Evolutionary conservation across 805 yeast genomes (phyloP).

Genomic region (Starmerella tilneyi): DNA sequence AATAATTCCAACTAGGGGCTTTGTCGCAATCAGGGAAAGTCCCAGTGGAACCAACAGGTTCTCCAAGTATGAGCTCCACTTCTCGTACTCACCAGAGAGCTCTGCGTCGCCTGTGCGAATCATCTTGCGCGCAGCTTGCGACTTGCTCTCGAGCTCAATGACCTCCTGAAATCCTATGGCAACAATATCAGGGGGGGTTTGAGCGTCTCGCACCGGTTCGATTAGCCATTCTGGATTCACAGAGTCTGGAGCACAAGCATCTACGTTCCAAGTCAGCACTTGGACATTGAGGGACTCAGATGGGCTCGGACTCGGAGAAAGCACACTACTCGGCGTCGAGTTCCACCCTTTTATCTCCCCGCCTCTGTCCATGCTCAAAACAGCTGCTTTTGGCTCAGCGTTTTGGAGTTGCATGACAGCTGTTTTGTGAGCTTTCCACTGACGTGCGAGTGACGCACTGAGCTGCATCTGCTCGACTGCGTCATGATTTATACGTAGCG

Average conservation of each 20-base stretch:
- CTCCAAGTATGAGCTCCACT: constrained; percentile 31
- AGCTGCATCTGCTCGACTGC: constrained; percentile 6
- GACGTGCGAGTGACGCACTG: constrained; percentile 32
- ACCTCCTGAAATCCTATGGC: constrained; percentile 85
- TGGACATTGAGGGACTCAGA: constrained; percentile 24
- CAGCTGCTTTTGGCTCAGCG: constrained; percentile 14
- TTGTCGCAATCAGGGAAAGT: constrained; percentile 56
- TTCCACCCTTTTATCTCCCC: constrained; percentile 19
- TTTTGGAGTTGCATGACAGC: constrained; percentile 22
- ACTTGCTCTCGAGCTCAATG: constrained; percentile 75
- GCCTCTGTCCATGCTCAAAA: constrained; percentile 12
- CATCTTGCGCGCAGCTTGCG: constrained; percentile 52
- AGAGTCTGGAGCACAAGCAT: constrained; percentile 32
- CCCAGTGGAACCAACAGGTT: constrained; percentile 25
- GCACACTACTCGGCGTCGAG: constrained; percentile 26
- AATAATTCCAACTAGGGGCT: constrained; percentile 78
- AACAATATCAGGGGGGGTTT: constrained; percentile 43
- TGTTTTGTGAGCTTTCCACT: constrained; percentile 33
- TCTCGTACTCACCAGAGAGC: constrained; percentile 28
- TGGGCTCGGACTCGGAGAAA: constrained; percentile 22
- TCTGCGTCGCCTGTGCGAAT: constrained; percentile 38
- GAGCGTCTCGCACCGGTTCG: constrained; percentile 24
- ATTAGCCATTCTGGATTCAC: constrained; percentile 25
- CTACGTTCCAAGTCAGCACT: constrained; percentile 36
- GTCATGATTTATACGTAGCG: constrained; percentile 15